phyloP scores from a whole-genome alignment of 2,329 filamentous ascomycete genomes.

The Cercospora nicotianae region DNA sequence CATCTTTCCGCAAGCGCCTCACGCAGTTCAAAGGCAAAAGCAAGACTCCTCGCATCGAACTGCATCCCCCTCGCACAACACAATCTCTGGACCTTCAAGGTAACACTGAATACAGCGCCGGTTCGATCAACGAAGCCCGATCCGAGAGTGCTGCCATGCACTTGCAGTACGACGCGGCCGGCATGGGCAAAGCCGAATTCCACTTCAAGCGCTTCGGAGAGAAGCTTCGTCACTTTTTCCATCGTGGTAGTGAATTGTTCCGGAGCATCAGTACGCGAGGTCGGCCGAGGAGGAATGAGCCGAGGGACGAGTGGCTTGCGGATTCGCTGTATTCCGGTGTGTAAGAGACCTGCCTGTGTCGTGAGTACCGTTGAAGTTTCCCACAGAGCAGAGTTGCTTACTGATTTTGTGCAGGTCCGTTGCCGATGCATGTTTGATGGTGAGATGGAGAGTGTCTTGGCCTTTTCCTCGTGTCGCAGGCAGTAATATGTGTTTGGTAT shows the following conservation, averaged over 20 bases:
- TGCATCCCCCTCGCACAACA: constrained; percentile 23
- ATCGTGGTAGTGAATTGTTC: constrained; percentile 39
- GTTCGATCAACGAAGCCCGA: constrained; percentile 28
- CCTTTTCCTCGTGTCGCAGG: not conserved
- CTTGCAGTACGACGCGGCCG: constrained; percentile 34
- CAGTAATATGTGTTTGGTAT: not conserved
- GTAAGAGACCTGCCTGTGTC: constrained; percentile 20
- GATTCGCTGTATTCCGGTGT: constrained; percentile 36
- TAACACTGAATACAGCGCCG: constrained; percentile 35
- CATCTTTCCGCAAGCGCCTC: constrained; percentile 41
- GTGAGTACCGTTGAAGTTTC: constrained; percentile 15
- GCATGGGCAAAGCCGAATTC: constrained; percentile 45
- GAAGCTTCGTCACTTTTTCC: constrained; percentile 40
- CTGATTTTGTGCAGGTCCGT: constrained; percentile 18
- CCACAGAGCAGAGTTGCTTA: constrained; percentile 18
- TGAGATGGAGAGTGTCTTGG: not conserved
- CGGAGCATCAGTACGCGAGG: constrained; percentile 33
- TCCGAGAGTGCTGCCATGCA: constrained; percentile 29
- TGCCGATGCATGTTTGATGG: constrained; percentile 18
- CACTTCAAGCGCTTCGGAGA: constrained; percentile 43
- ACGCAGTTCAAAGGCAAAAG: constrained; percentile 31
- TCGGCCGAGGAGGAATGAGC: constrained; percentile 12
- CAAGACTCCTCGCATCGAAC: constrained; percentile 13
- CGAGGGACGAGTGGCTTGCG: constrained; percentile 31
- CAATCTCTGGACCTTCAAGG: constrained; percentile 30